A percentile compares a stretch with the other conserved stretches of the same genome.
phyloP scores from a whole-genome alignment of 768 basidiomycete species.

The Chalciporus sphaerocephalus region DNA sequence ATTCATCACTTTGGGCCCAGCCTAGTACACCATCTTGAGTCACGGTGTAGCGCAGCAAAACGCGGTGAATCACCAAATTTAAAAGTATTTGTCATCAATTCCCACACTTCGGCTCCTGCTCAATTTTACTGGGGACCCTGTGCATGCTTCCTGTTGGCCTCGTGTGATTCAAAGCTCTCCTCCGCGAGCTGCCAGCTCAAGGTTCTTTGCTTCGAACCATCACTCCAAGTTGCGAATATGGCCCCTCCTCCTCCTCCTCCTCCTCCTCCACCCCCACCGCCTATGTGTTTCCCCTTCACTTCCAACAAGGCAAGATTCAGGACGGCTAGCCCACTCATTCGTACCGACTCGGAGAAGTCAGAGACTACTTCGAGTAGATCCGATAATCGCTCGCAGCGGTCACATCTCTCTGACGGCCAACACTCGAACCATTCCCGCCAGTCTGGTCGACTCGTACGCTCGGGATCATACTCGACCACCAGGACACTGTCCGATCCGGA shows the following conservation, averaged over 20 bases:
- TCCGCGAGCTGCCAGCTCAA: constrained; percentile 13
- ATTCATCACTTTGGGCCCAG: too few species aligned
- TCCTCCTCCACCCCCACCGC: constrained; percentile 48
- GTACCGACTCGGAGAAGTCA: constrained; percentile 41
- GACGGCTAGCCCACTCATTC: constrained; percentile 30
- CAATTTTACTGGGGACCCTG: constrained; percentile 24
- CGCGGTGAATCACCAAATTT: constrained; percentile 10
- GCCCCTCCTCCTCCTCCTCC: constrained; percentile 45
- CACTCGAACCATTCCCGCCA: constrained; percentile 21
- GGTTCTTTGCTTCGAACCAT: constrained; percentile 17
- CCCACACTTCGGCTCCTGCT: constrained; percentile 10
- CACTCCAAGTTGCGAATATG: constrained; percentile 35
- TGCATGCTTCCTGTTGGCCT: constrained; percentile 25
- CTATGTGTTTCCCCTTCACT: constrained; percentile 57
- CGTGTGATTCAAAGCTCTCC: constrained; percentile 22
- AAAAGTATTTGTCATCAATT: constrained; percentile 25
- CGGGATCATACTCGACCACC: constrained; percentile 42
- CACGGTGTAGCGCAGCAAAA: constrained; percentile 20
- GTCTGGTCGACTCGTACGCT: constrained; percentile 33
- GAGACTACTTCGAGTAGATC: constrained; percentile 37
- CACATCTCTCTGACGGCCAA: constrained; percentile 20
- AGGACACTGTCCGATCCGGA: constrained; percentile 39
- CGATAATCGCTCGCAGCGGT: constrained; percentile 28
- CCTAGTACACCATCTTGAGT: constrained; percentile 19
- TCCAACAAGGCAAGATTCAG: constrained; percentile 26